Evolutionary conservation across 306 rosid species (phyloP), one percentile per base, ranked within the genome.

Genomic region (Lathyrus tuberosus): DNA sequence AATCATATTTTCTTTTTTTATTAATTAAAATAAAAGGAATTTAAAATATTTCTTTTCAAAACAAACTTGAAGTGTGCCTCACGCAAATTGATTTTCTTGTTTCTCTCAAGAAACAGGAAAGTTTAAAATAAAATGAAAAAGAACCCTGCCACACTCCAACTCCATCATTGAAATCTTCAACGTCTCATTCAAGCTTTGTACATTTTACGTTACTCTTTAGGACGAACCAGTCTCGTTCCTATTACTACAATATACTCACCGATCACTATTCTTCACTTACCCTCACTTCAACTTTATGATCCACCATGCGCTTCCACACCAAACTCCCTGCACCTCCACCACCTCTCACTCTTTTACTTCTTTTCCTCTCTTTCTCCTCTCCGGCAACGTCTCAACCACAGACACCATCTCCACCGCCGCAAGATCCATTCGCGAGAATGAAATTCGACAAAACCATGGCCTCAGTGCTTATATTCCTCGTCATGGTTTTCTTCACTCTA

Each of bases 401-500:
- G 10, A 0, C 18, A 5, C 0, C 11, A 0, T 30, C 10, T 2
- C 13, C 78, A 17, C 40, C 47, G 0, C 48, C 58, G 1, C 65
- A 65, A 14, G 60, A 14, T 10, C 15, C 76, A 2, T 60, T 61
- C 1, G 14, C 49, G 4, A 80, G 17, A 33, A 26, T 78, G 2
- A 67, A 5, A 2, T 60, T 89, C 15, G 68, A 79, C 28, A 82
- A 65, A 59, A 67, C 77, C 41, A 84, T 92, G 89, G 84, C 80
- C 10, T 22, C 64, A 0, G 71, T 85, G 4, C 65, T 87, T 33
- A 80, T 83, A 2, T 63, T 81, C 49, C 81, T 92, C 49, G 74
- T 92, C 14, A 20, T 65, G 14, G 72, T 72, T 11, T 86, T 92
- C 78, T 84, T 92, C 76, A 3, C 82, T 30, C 28, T 87, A 5